A percentile compares a stretch with the other conserved stretches of the same genome.
phyloP scores from a whole-genome alignment of 2,329 filamentous ascomycete genomes.

The Phoma sp. region DNA sequence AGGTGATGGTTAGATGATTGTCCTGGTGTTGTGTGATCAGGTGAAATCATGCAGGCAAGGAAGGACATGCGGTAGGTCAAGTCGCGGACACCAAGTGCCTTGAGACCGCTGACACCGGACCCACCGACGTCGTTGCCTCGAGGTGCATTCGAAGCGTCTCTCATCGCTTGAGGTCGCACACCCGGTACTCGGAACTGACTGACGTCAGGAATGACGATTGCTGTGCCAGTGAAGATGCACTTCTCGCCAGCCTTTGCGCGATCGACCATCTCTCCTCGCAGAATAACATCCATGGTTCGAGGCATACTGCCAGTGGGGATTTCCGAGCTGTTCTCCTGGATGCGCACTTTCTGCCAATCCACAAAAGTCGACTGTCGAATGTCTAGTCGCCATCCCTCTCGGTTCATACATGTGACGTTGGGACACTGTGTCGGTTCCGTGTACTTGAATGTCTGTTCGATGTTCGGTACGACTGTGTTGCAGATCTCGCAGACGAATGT shows the following conservation, averaged over 20 bases:
- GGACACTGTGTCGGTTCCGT: conserved; percentile 97
- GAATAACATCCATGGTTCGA: conserved; percentile 93
- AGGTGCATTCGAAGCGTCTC: conserved; percentile 76
- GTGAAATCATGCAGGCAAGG: conserved; percentile 92
- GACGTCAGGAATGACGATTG: conserved; percentile 96
- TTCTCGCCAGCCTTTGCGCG: conserved; percentile 97
- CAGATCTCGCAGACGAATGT: conserved; percentile 93
- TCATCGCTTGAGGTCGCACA: conserved; percentile 78
- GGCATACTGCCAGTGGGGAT: conserved; percentile 99
- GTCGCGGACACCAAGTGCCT: conserved; percentile 91
- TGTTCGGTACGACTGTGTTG: conserved; percentile 81
- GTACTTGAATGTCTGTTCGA: conserved; percentile 97
- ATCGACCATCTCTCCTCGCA: conserved; percentile 96
- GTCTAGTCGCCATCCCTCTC: conserved; percentile 92
- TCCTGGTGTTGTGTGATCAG: conserved; percentile 81
- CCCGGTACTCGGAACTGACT: conserved; percentile 93
- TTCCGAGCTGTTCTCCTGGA: conserved; percentile 97
- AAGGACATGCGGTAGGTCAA: conserved; percentile 97
- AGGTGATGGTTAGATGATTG: conserved; percentile 72
- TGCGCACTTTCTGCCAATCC: conserved; percentile 98
- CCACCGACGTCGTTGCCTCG: conserved; percentile 82
- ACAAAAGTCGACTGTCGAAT: conserved; percentile 97
- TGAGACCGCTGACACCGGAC: conserved; percentile 84
- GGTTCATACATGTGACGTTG: conserved; percentile 84
- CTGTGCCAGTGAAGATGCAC: conserved; percentile 93